Conservation (phyloP, 2,329 filamentous ascomycete species). For the Exophiala phaeomuriformis region DNA sequence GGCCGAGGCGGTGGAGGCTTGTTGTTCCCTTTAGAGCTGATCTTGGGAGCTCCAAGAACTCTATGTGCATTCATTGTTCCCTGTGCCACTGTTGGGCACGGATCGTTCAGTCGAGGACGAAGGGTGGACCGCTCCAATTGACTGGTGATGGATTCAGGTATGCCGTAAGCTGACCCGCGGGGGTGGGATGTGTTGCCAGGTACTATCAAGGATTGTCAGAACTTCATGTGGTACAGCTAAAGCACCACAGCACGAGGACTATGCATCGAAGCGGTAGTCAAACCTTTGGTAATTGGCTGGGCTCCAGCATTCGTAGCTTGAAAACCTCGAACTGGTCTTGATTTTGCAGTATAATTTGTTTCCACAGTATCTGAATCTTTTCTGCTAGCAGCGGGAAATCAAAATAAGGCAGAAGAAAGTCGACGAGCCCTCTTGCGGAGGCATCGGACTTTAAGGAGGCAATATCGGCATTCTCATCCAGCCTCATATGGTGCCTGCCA, state of each 20-base stretch:
- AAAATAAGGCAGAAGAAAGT: background rate
- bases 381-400: background rate
- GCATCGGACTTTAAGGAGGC: background rate
- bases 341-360: background rate
- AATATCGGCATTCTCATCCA: slow-evolving; percentile 1
- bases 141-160: background rate
- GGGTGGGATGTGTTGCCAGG: background rate
- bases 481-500: background rate
- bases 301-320: background rate
- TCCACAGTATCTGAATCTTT: background rate
- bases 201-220: slow-evolving; percentile 8
- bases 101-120: too few relatives aligned
- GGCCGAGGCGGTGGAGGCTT: slow-evolving; percentile 11
- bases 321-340: background rate
- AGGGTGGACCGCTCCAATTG: background rate
- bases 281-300: slow-evolving; percentile 10
- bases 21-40: background rate
- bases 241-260: slow-evolving; percentile 1
- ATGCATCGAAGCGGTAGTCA: slow-evolving; percentile 14
- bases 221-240: slow-evolving; percentile 6
- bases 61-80: background rate
- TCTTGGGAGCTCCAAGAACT: background rate
- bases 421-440: slow-evolving; percentile 1
- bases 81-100: too few relatives aligned
- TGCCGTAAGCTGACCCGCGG: background rate